Evolutionary conservation across 2,329 filamentous ascomycete species (phyloP).

Genomic region (Onygenales sp.): DNA sequence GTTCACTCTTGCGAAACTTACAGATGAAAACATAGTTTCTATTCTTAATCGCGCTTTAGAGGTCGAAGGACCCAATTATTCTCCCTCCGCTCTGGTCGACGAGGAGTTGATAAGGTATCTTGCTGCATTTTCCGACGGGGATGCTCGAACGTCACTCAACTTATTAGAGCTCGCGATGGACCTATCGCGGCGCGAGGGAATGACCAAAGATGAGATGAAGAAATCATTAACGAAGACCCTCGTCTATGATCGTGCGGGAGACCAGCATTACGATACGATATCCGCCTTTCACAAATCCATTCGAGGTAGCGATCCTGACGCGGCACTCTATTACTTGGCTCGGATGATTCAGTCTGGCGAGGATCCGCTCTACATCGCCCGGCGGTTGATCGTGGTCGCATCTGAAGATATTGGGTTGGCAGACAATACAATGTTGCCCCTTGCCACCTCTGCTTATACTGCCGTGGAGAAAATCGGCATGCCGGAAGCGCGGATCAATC

Average conservation of each 20-base stretch:
- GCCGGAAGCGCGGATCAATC: constrained; percentile 85
- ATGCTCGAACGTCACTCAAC: constrained; percentile 87
- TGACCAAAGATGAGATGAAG: constrained; percentile 71
- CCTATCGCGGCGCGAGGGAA: constrained; percentile 53
- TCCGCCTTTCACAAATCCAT: constrained; percentile 95
- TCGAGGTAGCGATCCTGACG: constrained; percentile 76
- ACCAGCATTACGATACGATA: constrained; percentile 97
- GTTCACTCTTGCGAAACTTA: constrained; percentile 73
- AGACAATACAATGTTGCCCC: constrained; percentile 69
- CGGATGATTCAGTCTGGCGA: constrained; percentile 94
- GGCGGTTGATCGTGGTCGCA: constrained; percentile 88
- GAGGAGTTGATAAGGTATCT: constrained; percentile 71
- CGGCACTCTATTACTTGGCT: constrained; percentile 85
- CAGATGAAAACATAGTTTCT: constrained; percentile 57
- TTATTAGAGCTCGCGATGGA: constrained; percentile 82
- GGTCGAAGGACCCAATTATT: constrained; percentile 46
- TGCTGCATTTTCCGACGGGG: constrained; percentile 78
- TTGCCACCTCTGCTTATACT: constrained; percentile 78
- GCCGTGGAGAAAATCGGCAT: constrained; percentile 90
- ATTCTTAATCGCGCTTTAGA: constrained; percentile 70
- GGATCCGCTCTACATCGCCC: constrained; percentile 83
- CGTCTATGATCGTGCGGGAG: constrained; percentile 88
- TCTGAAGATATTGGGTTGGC: constrained; percentile 90
- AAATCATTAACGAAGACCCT: constrained; percentile 78
- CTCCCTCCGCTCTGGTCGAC: constrained; percentile 53